These are phyloP conservation scores for Teunomyces barrocoloradensis DNA, from an alignment of 805 yeast species.

Conservation along the genomic window DNA sequence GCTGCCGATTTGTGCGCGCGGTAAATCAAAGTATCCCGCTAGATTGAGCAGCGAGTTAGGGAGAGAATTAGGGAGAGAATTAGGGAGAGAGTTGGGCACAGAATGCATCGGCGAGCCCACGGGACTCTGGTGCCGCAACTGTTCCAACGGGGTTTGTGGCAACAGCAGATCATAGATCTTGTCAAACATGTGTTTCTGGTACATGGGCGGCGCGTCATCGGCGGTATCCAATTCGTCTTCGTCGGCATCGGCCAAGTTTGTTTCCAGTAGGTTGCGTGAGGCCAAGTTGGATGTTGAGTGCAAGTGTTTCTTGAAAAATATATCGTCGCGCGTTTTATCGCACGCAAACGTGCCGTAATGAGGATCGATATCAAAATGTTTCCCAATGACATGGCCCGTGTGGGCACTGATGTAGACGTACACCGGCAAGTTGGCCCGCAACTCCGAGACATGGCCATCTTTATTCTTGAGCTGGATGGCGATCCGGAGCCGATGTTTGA, in stretches of 20 bases:
- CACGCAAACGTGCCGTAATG: conserved; percentile 22
- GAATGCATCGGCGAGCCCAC: conserved; percentile 8
- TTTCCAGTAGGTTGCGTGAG: not conserved
- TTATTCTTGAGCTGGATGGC: conserved; percentile 45
- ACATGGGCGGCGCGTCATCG: conserved; percentile 43
- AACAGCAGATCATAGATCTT: conserved; percentile 34
- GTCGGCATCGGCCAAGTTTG: conserved; percentile 11
- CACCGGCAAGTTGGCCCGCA: conserved; percentile 52
- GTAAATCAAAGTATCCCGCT: conserved; percentile 34
- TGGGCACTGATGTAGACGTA: conserved; percentile 41
- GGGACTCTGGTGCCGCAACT: conserved; percentile 22
- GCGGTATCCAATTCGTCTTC: conserved; percentile 23
- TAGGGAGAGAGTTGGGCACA: conserved; percentile 5
- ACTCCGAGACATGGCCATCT: conserved; percentile 51
- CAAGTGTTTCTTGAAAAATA: conserved; percentile 27
- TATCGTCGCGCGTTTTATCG: conserved; percentile 23
- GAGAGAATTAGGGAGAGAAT: conserved; percentile 4
- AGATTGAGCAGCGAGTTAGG: conserved; percentile 16
- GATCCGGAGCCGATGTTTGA: conserved; percentile 46
- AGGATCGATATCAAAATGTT: conserved; percentile 30
- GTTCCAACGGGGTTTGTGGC: conserved; percentile 37
- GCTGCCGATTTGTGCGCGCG: conserved; percentile 8
- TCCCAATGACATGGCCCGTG: conserved; percentile 34
- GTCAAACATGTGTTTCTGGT: conserved; percentile 39
- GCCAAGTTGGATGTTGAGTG: not conserved